Evolutionary conservation across 164 flowering plant species (phyloP), one percentile per base, ranked within the genome.

Genomic region (Vitis vinifera): DNA sequence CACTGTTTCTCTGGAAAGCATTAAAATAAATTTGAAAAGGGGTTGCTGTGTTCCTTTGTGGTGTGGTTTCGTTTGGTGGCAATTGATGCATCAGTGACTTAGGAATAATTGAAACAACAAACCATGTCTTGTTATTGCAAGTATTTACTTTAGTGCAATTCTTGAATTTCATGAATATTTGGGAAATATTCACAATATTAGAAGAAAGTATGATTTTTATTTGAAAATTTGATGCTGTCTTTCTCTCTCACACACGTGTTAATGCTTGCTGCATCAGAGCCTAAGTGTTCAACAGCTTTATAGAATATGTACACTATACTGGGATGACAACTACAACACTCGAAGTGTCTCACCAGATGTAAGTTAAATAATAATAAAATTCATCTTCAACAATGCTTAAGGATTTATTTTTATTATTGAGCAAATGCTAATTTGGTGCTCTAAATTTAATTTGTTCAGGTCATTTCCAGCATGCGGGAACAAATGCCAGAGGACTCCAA

Each of bases 211-310:
- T 37, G 17, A 59, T 8, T 13, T 9, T 14, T 53, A 11, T 10
- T 10, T 52, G 27, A 23, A 23, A 23, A 1, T 23, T 56, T 62
- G n/a, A 49, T 47, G 60, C 12, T 59, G 23, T 52, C 10, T 65
- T 48, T 52, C 37, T 63, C 31, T 61, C 62, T 61, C 51, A 55
- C 14, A 63, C 44, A n/a, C 62, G 47, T 16, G 62, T 53, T 48
- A 60, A 8, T 69, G 31, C 52, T 68, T 70, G 17, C 57, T 74
- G 59, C 56, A 74, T 50, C 89, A 89, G 97, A 74, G 82, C 49
- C 75, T 92, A 63, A 89, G 90, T 68, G 83, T 87, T 71, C 92
- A 88, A 51, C 97, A 92, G 74, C 88, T 92, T 65, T 83, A 88
- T 73, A 85, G 95, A 79, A 77, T 92, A 64, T 90, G 95, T 65